These are phyloP conservation scores for Tylopilus plumbeoviolaceoides DNA, from an alignment of 768 basidiomycete species.

Conservation along the genomic window DNA sequence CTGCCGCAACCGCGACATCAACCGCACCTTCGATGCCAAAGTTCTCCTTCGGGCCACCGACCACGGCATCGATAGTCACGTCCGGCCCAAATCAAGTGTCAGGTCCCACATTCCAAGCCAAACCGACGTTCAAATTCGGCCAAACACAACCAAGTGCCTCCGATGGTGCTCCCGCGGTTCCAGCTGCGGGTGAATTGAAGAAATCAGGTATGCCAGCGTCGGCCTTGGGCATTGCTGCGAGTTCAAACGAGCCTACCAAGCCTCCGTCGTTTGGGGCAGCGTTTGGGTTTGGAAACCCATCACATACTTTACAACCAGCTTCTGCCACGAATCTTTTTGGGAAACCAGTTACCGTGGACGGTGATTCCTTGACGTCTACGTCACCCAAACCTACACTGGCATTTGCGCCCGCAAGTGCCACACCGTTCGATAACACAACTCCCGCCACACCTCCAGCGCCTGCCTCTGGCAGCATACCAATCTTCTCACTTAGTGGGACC, in stretches of 20 bases:
- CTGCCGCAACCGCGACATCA: slow-evolving; percentile 2
- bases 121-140: slow-evolving; percentile 19
- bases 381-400: slow-evolving; percentile 11
- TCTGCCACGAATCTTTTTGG: slow-evolving; percentile 13
- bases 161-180: slow-evolving; percentile 18
- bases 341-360: slow-evolving; percentile 10
- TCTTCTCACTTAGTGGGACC: slow-evolving; percentile 20
- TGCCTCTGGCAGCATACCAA: slow-evolving; percentile 7
- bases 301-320: slow-evolving; percentile 11
- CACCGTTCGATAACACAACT: slow-evolving; percentile 14
- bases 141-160: slow-evolving; percentile 20
- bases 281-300: slow-evolving; percentile 22
- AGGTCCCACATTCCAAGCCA: slow-evolving; percentile 17
- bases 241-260: slow-evolving; percentile 23
- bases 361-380: slow-evolving; percentile 20
- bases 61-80: slow-evolving; percentile 2
- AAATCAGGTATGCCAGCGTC: slow-evolving; percentile 25
- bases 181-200: slow-evolving; percentile 18
- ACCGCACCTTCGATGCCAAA: slow-evolving; percentile 15
- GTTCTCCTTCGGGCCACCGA: slow-evolving; percentile 25
- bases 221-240: slow-evolving; percentile 10
- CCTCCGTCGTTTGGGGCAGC: slow-evolving; percentile 15
- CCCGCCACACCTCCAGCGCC: slow-evolving; percentile 18
- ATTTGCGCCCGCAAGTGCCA: slow-evolving; percentile 10
- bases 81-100: slow-evolving; percentile 4